phyloP scores from a whole-genome alignment of 345 rosid genomes.

The Salix caprea region DNA sequence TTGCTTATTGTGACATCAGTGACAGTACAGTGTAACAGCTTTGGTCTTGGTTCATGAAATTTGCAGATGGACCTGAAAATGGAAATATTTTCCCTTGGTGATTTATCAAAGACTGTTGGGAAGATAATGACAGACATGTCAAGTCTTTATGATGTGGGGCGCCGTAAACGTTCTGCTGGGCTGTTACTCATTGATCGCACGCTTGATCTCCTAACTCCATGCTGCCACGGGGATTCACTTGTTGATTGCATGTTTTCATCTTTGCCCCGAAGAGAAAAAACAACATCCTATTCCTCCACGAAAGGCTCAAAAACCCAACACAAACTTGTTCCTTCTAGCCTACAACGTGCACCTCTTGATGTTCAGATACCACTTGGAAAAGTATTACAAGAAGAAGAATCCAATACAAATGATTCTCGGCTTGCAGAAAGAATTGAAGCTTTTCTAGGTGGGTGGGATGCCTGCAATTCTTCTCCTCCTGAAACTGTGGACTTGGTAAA shows the following conservation, averaged over 20 bases:
- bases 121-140: conserved; percentile 95
- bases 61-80: conserved; percentile 92
- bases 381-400: conserved; percentile 46
- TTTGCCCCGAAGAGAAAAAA: conserved; percentile 67
- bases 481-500: conserved; percentile 30
- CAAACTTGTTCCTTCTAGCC: conserved; percentile 40
- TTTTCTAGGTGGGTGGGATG: conserved; percentile 71
- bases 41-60: conserved; percentile 22
- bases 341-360: conserved; percentile 64
- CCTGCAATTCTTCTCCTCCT: conserved; percentile 38
- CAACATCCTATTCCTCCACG: conserved; percentile 24
- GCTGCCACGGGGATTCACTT: conserved; percentile 88
- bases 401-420: conserved; percentile 32
- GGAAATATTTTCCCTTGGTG: conserved; percentile 94
- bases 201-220: conserved; percentile 90
- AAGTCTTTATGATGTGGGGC: conserved; percentile 96
- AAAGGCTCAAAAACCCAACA: conserved; percentile 51
- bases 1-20: background rate
- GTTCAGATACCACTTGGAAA: conserved; percentile 74
- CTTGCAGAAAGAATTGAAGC: conserved; percentile 58
- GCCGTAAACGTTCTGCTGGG: conserved; percentile 86
- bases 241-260: conserved; percentile 77
- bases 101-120: conserved; percentile 81
- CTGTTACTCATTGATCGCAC: conserved; percentile 86
- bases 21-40: conserved; percentile 10